Percentiles rank a stretch among this genome's conserved stretches.
Evolutionary conservation across 257 asterid species (phyloP).

Genomic region (Parsonsia alboflavescens): DNA sequence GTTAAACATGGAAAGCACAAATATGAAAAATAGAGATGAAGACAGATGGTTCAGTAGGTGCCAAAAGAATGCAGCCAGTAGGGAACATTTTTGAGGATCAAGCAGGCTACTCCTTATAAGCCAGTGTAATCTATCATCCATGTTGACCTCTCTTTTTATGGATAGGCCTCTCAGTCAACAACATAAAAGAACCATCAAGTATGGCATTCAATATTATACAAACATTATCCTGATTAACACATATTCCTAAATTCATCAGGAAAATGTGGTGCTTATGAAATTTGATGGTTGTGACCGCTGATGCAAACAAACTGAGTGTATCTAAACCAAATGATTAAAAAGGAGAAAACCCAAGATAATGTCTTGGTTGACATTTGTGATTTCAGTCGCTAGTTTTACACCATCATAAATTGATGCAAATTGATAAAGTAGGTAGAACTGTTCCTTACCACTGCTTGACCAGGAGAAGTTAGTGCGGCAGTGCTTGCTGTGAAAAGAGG

Average conservation of each 20-base stretch:
- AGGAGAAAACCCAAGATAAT: neutral
- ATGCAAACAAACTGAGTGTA: conserved; percentile 4
- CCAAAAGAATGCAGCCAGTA: neutral
- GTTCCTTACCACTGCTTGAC: conserved; percentile 16
- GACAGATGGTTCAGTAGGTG: neutral
- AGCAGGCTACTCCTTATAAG: neutral
- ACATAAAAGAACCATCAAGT: neutral
- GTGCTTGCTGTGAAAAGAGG: neutral
- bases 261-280: neutral
- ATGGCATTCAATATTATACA: neutral
- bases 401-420: neutral
- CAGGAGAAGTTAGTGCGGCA: conserved; percentile 23
- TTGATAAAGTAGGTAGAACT: neutral
- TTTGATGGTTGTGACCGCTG: neutral
- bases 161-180: neutral
- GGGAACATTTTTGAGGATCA: neutral
- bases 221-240: neutral
- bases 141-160: neutral
- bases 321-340: neutral
- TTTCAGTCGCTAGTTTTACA: neutral
- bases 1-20: neutral
- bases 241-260: neutral
- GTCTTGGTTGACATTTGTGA: neutral
- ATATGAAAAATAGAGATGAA: neutral
- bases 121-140: neutral